Percentiles rank a stretch among this genome's conserved stretches.
These are phyloP conservation scores for Ceratobasidium sp. DNA, from an alignment of 1,284 basidiomycete species.

Conservation along the genomic window DNA sequence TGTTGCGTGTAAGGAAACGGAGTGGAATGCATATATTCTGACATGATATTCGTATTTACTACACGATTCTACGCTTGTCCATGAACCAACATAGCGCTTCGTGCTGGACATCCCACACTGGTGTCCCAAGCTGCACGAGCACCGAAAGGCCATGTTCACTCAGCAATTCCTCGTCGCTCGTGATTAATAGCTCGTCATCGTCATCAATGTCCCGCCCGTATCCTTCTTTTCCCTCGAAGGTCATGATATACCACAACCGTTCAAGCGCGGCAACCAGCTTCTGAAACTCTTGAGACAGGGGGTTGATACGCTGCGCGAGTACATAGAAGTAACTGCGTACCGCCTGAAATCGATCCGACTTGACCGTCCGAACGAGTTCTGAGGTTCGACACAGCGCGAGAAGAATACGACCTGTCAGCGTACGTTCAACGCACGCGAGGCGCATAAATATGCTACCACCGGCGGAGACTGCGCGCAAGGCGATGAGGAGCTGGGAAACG, in stretches of 20 bases:
- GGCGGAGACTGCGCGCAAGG: conserved; percentile 44
- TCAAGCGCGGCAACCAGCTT: conserved; percentile 12
- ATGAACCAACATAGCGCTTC: conserved; percentile 4
- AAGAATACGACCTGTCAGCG: conserved; percentile 48
- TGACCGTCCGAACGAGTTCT: conserved; percentile 38
- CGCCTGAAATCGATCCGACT: conserved; percentile 48
- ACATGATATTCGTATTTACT: not conserved
- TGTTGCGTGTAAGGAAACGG: too few species aligned
- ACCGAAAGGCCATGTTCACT: conserved; percentile 4
- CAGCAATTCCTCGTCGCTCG: conserved; percentile 11
- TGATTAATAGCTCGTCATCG: conserved; percentile 8
- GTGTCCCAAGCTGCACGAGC: conserved; percentile 12
- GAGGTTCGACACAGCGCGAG: conserved; percentile 45
- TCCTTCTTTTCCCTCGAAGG: conserved; percentile 20
- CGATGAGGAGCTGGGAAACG: conserved; percentile 49
- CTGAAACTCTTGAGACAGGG: not conserved
- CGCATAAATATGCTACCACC: conserved; percentile 50
- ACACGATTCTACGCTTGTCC: not conserved
- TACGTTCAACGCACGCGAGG: conserved; percentile 48
- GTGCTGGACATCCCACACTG: conserved; percentile 14
- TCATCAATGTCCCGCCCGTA: conserved; percentile 25
- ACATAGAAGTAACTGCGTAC: conserved; percentile 48
- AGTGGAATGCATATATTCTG: not conserved
- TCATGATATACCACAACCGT: conserved; percentile 22
- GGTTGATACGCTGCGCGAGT: conserved; percentile 44